Base-by-base conservation (phyloP, 1,139 yeast genomes). In the Yamadazyma triangularis region DNA sequence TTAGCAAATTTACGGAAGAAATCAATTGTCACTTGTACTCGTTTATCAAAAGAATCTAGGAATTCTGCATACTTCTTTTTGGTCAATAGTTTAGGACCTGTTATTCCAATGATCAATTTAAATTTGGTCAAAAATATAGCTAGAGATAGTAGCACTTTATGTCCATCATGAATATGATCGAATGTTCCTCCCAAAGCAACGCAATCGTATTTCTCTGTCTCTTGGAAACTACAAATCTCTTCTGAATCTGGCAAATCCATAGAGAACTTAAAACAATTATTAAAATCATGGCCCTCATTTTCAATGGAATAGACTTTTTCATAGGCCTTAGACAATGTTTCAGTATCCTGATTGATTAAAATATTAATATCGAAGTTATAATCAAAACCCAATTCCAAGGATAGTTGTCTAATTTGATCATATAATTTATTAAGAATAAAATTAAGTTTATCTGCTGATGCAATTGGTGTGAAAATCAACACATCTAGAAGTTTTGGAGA, bases 101-200 rank as follows among this genome's bases (percentile, higher is more conserved):
- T 87, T 4, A 93, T 66, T 0, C 98, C 98, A 7, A 91, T 67
- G 32, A 91, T 82, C 9, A 91, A 60, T 15, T 57, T 60, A 3
- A 54, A 45, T 4, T 58, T 48, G 0, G 93, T 68, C 10, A 86
- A 44, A 48, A 78, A 88, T 0, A 79, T 76, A 0, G 94, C 71
- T 43, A 86, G 64, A 0, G 95, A 80, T 7, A 93, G 63, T 13
- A 93, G 61, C 19, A 91, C 79, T 53, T 85, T 87, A 57, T 93
- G 99, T 0, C 98, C 99, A 49, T 84, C 95, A 48, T 93, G 99
- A 23, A 93, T 52, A 57, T 93, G 97, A 51, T 93, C 99, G 60
- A 93, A 93, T 0, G 98, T 93, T 0, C 99, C 99, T 1, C 98
- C 98, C 1, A 89, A 79, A 1, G 94, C 94, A 10, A 33, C 42